Conservation (phyloP, 371 early-diverging fungal species). For the Mucor indicus region DNA sequence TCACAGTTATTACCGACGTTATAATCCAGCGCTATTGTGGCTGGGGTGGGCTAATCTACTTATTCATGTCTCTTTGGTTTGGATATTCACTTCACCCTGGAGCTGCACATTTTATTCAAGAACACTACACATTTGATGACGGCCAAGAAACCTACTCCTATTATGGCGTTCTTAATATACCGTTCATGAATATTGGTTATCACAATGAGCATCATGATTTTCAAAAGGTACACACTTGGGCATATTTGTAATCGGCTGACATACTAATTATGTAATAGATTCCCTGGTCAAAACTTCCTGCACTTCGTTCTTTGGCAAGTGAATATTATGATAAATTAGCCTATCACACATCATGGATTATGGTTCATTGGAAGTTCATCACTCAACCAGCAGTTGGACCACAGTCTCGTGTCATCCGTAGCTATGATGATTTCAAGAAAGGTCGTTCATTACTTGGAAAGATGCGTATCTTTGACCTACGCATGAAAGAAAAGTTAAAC, state of each 20-base stretch:
- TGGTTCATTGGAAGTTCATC: slow-evolving; percentile 81
- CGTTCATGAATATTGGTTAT: slow-evolving; percentile 87
- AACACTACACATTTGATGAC: slow-evolving; percentile 94
- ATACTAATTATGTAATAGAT: slow-evolving; percentile 35
- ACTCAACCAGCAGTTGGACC: slow-evolving; percentile 71
- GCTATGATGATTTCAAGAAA: slow-evolving; percentile 65
- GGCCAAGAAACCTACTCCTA: slow-evolving; percentile 98
- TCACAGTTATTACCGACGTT: slow-evolving; percentile 60
- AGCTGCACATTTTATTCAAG: slow-evolving; percentile 97
- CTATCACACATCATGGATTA: slow-evolving; percentile 87
- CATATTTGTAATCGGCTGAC: neutral
- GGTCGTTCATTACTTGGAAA: slow-evolving; percentile 51
- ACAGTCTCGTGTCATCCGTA: slow-evolving; percentile 79
- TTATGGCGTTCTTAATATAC: slow-evolving; percentile 87
- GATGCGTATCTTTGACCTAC: slow-evolving; percentile 18
- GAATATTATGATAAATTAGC: slow-evolving; percentile 88
- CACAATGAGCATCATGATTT: slow-evolving; percentile 99
- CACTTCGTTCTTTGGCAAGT: slow-evolving; percentile 73
- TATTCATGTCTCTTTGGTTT: slow-evolving; percentile 77
- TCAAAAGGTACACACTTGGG: slow-evolving; percentile 46
- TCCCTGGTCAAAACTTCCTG: slow-evolving; percentile 89
- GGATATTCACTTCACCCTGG: slow-evolving; percentile 94
- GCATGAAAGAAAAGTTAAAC: neutral
- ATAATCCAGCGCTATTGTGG: slow-evolving; percentile 66
- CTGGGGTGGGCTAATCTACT: slow-evolving; percentile 66